Evolutionary conservation across 768 basidiomycete species (phyloP).

Genomic region (Boletus edulis): DNA sequence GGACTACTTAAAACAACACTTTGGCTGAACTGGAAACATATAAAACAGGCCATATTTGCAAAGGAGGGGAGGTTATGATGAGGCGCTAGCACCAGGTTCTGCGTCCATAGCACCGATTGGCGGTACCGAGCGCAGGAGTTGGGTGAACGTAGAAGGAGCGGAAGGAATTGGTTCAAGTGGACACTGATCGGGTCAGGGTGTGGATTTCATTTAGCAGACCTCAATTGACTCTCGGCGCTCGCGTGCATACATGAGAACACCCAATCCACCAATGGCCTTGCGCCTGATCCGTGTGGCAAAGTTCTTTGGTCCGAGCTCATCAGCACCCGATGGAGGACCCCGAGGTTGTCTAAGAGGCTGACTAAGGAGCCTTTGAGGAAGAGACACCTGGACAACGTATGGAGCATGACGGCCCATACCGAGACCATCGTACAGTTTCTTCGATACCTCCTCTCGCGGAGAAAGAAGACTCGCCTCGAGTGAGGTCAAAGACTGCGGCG

Average conservation of each 20-base stretch:
- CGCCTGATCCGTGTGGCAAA: constrained; percentile 84
- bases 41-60: constrained; percentile 21
- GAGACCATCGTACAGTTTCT: constrained; percentile 86
- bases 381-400: constrained; percentile 26
- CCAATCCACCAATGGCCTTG: constrained; percentile 79
- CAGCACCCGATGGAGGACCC: constrained; percentile 82
- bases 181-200: constrained; percentile 2
- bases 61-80: constrained; percentile 22
- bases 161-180: constrained; percentile 13
- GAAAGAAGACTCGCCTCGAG: constrained; percentile 55
- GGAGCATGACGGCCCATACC: constrained; percentile 75
- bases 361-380: constrained; percentile 55
- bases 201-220: constrained; percentile 47
- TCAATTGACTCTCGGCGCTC: constrained; percentile 77
- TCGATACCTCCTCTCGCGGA: constrained; percentile 82
- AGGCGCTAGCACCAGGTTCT: constrained; percentile 25
- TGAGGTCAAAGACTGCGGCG: constrained; percentile 70
- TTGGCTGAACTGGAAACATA: constrained; percentile 19
- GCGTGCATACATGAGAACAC: constrained; percentile 75
- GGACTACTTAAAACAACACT: constrained; percentile 29
- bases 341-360: constrained; percentile 82
- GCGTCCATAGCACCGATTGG: constrained; percentile 20
- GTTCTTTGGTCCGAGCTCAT: constrained; percentile 85
- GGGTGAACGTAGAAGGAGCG: constrained; percentile 19
- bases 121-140: constrained; percentile 9